These are phyloP conservation scores for Penicillium malachiteum DNA, from an alignment of 495 filamentous ascomycete species.

Conservation along the genomic window DNA sequence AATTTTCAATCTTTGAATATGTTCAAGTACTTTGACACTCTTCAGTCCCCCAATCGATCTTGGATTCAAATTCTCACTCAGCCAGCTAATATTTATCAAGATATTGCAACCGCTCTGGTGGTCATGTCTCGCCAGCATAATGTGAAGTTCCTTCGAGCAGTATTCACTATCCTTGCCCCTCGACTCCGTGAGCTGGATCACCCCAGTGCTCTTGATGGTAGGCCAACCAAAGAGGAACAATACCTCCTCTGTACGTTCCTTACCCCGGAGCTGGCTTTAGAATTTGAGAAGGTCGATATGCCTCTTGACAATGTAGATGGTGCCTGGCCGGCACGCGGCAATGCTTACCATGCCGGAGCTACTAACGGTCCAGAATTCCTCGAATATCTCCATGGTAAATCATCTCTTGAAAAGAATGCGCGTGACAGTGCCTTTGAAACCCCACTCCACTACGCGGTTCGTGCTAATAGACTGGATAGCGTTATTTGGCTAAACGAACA, in stretches of 20 bases:
- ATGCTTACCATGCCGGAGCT: constrained; percentile 1
- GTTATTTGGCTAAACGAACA: neutral
- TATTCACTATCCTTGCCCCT: neutral
- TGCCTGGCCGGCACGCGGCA: neutral
- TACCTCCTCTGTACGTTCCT: neutral
- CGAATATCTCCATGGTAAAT: neutral
- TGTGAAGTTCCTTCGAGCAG: neutral
- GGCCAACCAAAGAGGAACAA: neutral
- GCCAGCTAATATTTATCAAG: neutral
- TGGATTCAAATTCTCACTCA: neutral
- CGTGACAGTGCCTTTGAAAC: neutral
- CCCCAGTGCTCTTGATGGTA: neutral
- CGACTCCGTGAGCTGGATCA: neutral
- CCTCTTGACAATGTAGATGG: neutral
- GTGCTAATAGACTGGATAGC: neutral
- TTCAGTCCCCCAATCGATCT: neutral
- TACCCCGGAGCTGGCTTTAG: neutral
- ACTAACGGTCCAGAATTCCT: neutral
- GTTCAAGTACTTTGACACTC: neutral
- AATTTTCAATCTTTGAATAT: neutral
- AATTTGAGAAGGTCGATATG: neutral
- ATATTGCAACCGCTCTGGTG: neutral
- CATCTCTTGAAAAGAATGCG: neutral
- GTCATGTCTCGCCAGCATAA: neutral
- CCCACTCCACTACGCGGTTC: neutral